phyloP scores from a whole-genome alignment of 1,139 yeast genomes.

The Suhomyces yuchorum region DNA sequence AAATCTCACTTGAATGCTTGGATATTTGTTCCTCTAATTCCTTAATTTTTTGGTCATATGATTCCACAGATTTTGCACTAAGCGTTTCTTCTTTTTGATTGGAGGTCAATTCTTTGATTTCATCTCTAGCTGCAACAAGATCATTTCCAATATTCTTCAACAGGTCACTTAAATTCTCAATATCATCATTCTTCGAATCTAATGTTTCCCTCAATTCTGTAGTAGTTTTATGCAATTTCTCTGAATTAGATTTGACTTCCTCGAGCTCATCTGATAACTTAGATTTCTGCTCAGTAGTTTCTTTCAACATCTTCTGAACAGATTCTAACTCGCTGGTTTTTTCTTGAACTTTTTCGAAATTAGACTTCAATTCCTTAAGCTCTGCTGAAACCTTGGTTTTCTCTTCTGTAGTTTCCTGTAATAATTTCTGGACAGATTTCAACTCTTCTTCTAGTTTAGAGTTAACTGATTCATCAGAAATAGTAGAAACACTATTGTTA shows the following conservation, averaged over 20 bases:
- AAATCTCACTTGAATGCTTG: slow-evolving; percentile 7
- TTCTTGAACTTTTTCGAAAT: slow-evolving; percentile 5
- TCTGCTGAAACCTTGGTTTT: slow-evolving; percentile 3
- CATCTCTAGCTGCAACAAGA: slow-evolving; percentile 57
- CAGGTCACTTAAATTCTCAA: slow-evolving; percentile 68
- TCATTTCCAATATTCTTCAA: slow-evolving; percentile 74
- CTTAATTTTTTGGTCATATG: slow-evolving; percentile 11
- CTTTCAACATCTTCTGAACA: slow-evolving; percentile 2
- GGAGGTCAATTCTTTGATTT: slow-evolving; percentile 28
- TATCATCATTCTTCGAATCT: slow-evolving; percentile 47
- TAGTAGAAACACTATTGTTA: not conserved
- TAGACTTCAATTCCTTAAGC: slow-evolving; percentile 5
- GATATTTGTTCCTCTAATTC: slow-evolving; percentile 13
- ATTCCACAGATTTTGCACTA: slow-evolving; percentile 6
- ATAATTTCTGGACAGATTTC: not conserved
- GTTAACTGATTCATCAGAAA: not conserved
- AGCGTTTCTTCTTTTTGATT: slow-evolving; percentile 4
- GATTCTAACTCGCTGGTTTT: slow-evolving; percentile 14
- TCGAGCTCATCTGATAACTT: slow-evolving; percentile 5
- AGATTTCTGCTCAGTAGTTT: slow-evolving; percentile 4
- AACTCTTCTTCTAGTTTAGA: slow-evolving; percentile 1
- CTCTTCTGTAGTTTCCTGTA: slow-evolving; percentile 4
- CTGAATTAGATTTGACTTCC: slow-evolving; percentile 6
- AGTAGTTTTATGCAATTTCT: slow-evolving; percentile 10
- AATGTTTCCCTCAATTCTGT: slow-evolving; percentile 27